phyloP scores from a whole-genome alignment of 2,329 filamentous ascomycete species.

The Pyricularia grisea region DNA sequence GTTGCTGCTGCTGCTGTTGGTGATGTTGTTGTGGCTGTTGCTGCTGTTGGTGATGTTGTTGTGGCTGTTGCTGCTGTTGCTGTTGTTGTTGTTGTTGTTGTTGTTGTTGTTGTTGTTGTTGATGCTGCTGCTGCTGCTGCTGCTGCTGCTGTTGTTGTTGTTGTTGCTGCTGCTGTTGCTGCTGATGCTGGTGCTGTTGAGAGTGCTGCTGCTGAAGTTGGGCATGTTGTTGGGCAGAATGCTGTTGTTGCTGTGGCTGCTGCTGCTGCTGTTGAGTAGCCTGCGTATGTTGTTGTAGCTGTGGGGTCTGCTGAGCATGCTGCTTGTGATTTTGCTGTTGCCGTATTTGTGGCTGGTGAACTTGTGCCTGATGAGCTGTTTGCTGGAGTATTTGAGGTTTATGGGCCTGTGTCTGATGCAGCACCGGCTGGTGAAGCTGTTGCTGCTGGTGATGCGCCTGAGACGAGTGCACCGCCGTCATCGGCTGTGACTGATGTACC shows the following conservation, averaged over 20 bases:
- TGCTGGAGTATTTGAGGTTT: slow-evolving; percentile 2
- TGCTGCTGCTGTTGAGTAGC: slow-evolving; percentile 16
- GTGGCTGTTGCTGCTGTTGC: slow-evolving; percentile 16
- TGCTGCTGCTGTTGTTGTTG: slow-evolving; percentile 18
- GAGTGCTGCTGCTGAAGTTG: slow-evolving; percentile 17
- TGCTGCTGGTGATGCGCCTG: slow-evolving; percentile 2
- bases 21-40: slow-evolving; percentile 20
- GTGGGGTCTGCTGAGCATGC: slow-evolving; percentile 13
- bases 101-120: slow-evolving; percentile 20
- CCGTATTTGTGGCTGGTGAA: slow-evolving; percentile 1
- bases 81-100: slow-evolving; percentile 15
- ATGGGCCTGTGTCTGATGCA: slow-evolving; percentile 2
- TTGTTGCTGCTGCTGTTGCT: neutral
- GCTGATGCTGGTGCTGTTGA: slow-evolving; percentile 9
- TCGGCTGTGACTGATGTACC: slow-evolving; percentile 9
- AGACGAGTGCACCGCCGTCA: slow-evolving; percentile 1
- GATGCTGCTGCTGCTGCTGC: slow-evolving; percentile 23
- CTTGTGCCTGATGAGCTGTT: slow-evolving; percentile 1
- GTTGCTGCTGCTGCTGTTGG: slow-evolving; percentile 14
- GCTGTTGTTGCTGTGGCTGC: slow-evolving; percentile 18
- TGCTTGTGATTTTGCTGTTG: neutral
- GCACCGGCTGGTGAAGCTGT: neutral
- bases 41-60: slow-evolving; percentile 21
- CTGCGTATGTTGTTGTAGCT: slow-evolving; percentile 7
- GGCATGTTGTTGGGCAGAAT: slow-evolving; percentile 11